These are phyloP conservation scores for Globisporangium ultimum DNA, from an alignment of 352 stramenopile genomes.

Conservation along the genomic window DNA sequence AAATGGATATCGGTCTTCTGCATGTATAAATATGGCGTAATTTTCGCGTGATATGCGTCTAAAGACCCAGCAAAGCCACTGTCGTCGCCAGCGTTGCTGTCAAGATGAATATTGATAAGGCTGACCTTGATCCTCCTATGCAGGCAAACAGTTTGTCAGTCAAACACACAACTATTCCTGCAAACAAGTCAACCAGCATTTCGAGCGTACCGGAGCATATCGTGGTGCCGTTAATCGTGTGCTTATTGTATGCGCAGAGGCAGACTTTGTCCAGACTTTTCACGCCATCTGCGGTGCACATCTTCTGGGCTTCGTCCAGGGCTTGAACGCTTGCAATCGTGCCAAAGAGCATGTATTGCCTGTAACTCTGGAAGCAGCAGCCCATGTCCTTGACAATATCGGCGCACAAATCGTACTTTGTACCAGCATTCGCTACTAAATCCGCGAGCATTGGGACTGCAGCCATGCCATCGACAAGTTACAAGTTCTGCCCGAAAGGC, in stretches of 20 bases:
- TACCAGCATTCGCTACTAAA: slow-evolving; percentile 46
- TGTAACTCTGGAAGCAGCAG: slow-evolving; percentile 84
- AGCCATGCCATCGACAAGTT: too few relatives aligned
- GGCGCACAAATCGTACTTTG: slow-evolving; percentile 51
- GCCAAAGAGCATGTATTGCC: slow-evolving; percentile 66
- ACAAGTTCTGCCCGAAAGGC: background rate
- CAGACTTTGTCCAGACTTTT: slow-evolving; percentile 40
- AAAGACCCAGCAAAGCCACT: background rate
- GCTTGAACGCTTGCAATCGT: slow-evolving; percentile 44
- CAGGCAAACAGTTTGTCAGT: too few relatives aligned
- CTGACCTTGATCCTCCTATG: background rate
- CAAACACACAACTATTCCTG: background rate
- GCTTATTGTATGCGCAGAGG: slow-evolving; percentile 52
- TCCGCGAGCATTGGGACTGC: slow-evolving; percentile 56
- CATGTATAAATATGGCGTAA: too few relatives aligned
- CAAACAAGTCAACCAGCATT: background rate
- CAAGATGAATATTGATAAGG: background rate
- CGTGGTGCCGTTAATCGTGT: slow-evolving; percentile 49
- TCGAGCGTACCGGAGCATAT: slow-evolving; percentile 45
- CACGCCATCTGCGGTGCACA: slow-evolving; percentile 40
- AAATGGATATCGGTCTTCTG: too few relatives aligned
- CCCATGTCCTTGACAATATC: slow-evolving; percentile 72
- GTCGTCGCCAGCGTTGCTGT: background rate
- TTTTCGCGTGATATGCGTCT: slow-evolving; percentile 24
- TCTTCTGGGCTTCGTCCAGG: slow-evolving; percentile 47